Evolutionary conservation across 345 rosid genomes (phyloP).

Genomic region (Nephelium lappaceum): DNA sequence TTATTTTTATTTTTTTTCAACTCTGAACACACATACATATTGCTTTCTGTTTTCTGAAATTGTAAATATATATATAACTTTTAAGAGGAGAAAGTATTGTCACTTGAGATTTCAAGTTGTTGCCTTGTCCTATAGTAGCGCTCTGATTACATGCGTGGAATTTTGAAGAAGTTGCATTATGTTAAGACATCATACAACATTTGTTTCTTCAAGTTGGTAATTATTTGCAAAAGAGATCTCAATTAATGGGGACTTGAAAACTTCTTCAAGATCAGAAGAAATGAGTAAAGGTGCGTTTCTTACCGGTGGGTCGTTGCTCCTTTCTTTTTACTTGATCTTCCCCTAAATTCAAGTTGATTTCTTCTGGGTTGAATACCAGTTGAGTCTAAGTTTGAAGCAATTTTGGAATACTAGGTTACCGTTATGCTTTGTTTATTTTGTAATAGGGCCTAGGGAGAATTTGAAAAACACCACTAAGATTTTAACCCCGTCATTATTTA

Average conservation of each 20-base stretch:
- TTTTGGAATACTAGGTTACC: not conserved
- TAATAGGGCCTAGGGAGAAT: not conserved
- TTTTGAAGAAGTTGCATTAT: not conserved
- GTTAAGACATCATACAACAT: not conserved
- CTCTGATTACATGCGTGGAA: not conserved
- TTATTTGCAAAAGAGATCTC: too few relatives aligned
- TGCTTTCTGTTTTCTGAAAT: not conserved
- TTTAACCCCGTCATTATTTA: too few relatives aligned
- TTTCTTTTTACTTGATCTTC: too few relatives aligned
- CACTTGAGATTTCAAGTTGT: not conserved
- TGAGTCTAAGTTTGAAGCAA: not conserved
- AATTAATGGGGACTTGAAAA: too few relatives aligned
- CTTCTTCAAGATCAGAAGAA: too few relatives aligned
- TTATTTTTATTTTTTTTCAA: not conserved
- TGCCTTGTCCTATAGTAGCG: not conserved
- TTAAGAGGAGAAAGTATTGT: not conserved
- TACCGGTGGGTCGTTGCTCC: too few relatives aligned
- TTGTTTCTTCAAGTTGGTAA: too few relatives aligned
- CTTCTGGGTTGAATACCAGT: not conserved
- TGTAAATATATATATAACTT: conserved; percentile 21
- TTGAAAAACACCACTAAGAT: not conserved
- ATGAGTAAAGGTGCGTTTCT: too few relatives aligned
- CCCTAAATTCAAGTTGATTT: too few relatives aligned
- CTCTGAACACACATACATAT: not conserved
- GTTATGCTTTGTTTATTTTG: not conserved